These are phyloP conservation scores for Chlamydomonas incerta DNA, from an alignment of 139 green algal species.

Conservation along the genomic window DNA sequence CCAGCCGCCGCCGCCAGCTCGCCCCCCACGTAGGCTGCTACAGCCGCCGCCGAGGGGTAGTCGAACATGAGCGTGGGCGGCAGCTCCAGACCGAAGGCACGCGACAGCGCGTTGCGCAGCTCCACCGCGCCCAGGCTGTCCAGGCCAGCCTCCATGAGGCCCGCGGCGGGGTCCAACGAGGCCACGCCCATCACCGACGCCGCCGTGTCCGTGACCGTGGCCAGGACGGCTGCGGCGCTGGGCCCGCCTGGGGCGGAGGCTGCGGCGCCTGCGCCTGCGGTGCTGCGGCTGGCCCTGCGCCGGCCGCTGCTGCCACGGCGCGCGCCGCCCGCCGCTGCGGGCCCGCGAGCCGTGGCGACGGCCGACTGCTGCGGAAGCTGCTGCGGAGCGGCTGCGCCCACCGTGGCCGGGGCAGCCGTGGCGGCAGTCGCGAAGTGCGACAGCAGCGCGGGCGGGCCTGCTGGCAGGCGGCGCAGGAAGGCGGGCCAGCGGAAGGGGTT, in stretches of 20 bases:
- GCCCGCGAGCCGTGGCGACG: too few relatives aligned
- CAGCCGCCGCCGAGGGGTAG: slow-evolving; percentile 71
- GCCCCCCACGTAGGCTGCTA: slow-evolving; percentile 41
- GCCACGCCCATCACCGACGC: slow-evolving; percentile 49
- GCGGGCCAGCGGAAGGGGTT: slow-evolving; percentile 74
- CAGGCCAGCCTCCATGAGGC: slow-evolving; percentile 81
- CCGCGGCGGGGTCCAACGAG: slow-evolving; percentile 51
- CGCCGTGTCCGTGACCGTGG: slow-evolving; percentile 47
- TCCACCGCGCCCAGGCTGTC: slow-evolving; percentile 85
- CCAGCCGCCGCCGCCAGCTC: not conserved
- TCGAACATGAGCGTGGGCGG: slow-evolving; percentile 87
- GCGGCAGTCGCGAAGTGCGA: not conserved
- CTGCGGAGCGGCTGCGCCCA: too few relatives aligned
- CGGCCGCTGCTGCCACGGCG: not conserved
- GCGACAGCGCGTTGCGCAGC: slow-evolving; percentile 80
- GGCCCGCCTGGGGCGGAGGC: not conserved
- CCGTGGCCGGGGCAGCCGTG: too few relatives aligned
- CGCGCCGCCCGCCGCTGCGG: too few relatives aligned
- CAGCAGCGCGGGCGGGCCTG: slow-evolving; percentile 37
- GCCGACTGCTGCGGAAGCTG: too few relatives aligned
- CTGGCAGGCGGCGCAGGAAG: slow-evolving; percentile 63
- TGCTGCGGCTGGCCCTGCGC: not conserved
- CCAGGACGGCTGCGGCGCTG: not conserved
- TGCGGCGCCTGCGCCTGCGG: not conserved
- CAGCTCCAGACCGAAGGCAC: slow-evolving; percentile 70